These are phyloP conservation scores for Acanthamoeba culbertsoni DNA, from an alignment of 208 protist species.

Conservation along the genomic window DNA sequence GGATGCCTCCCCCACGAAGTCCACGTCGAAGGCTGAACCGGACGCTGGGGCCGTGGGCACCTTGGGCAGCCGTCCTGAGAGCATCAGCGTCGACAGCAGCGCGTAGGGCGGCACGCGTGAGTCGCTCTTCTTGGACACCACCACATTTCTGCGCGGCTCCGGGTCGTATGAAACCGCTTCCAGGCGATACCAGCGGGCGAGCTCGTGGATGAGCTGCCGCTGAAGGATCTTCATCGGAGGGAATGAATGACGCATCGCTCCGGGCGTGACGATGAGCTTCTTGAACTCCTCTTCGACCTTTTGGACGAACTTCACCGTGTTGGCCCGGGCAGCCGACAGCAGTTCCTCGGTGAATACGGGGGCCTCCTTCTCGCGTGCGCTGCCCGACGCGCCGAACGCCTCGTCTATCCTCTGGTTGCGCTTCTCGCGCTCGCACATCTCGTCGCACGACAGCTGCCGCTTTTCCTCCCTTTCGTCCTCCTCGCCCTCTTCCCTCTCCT, in stretches of 20 bases:
- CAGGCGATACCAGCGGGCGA: not conserved
- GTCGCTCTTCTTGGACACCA: constrained; percentile 31
- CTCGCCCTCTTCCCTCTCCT: not conserved
- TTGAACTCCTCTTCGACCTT: constrained; percentile 29
- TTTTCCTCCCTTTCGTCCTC: not conserved
- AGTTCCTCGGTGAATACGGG: constrained; percentile 37
- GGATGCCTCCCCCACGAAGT: not conserved
- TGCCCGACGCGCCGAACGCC: constrained; percentile 51
- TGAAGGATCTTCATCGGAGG: constrained; percentile 29
- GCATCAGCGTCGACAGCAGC: not conserved
- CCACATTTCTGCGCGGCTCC: not conserved
- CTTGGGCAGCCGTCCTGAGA: not conserved
- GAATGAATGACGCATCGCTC: not conserved
- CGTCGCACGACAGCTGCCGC: constrained; percentile 71
- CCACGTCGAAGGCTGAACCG: not conserved
- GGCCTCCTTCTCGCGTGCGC: not conserved
- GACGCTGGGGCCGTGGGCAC: not conserved
- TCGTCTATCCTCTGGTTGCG: constrained; percentile 68
- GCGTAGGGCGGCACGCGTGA: not conserved
- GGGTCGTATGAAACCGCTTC: not conserved
- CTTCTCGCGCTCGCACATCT: constrained; percentile 68
- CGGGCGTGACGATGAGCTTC: constrained; percentile 9
- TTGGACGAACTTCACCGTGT: not conserved
- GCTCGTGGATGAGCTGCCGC: constrained; percentile 44
- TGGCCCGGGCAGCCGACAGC: not conserved